A percentile compares a stretch with the other conserved stretches of the same genome.
Evolutionary conservation across 2,329 filamentous ascomycete genomes (phyloP).

Genomic region (Ampelomyces quisqualis): DNA sequence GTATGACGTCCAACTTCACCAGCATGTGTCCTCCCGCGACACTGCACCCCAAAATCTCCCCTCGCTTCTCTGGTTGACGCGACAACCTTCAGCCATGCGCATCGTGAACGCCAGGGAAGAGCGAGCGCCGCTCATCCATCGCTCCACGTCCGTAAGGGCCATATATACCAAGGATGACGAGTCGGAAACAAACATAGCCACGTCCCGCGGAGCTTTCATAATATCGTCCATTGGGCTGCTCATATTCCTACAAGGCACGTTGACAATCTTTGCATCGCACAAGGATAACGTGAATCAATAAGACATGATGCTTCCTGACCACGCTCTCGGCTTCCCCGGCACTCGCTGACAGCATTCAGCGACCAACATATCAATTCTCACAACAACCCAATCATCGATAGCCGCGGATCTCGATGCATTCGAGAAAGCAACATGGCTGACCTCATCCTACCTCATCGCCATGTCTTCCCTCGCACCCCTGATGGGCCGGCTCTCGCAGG

Average conservation of each 20-base stretch:
- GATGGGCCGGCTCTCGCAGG: slow-evolving; percentile 68
- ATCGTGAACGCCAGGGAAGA: slow-evolving; percentile 20
- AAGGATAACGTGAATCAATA: no score
- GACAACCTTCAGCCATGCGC: slow-evolving; percentile 13
- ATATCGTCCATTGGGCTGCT: slow-evolving; percentile 57
- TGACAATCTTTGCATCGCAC: neutral
- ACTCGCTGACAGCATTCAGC: slow-evolving; percentile 43
- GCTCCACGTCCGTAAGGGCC: slow-evolving; percentile 11
- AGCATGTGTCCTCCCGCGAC: no score
- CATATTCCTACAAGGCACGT: slow-evolving; percentile 61
- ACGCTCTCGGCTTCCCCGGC: no score
- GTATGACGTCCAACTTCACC: slow-evolving; percentile 9
- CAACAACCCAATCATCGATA: slow-evolving; percentile 76
- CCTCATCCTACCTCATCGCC: slow-evolving; percentile 66
- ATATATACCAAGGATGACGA: slow-evolving; percentile 23
- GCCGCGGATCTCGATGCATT: slow-evolving; percentile 74
- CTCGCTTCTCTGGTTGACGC: neutral
- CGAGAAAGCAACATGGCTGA: slow-evolving; percentile 75
- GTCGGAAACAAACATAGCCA: slow-evolving; percentile 25
- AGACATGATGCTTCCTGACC: no score
- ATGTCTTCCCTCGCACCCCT: slow-evolving; percentile 64
- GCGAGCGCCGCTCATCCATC: slow-evolving; percentile 31
- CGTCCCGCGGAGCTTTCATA: slow-evolving; percentile 45
- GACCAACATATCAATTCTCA: slow-evolving; percentile 77
- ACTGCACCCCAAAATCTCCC: no score